Evolutionary conservation across 345 rosid genomes (phyloP), one percentile per base, ranked within the genome.

Genomic region (Eucalyptus fibrosa): DNA sequence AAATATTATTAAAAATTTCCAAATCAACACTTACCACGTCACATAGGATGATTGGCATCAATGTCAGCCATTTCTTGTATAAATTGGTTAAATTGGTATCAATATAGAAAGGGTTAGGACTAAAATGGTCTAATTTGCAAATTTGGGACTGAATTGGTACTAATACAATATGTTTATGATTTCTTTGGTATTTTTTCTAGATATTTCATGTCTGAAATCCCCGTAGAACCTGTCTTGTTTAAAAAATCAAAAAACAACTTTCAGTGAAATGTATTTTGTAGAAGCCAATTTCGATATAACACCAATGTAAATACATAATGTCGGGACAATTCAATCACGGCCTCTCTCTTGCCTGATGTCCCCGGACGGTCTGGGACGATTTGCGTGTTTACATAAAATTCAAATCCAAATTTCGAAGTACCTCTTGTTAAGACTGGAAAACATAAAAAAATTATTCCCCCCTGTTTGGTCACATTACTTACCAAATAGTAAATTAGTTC

Each of bases 1-100:
- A 53, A 19, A 53, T 3, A 53, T 19, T 53, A 53, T 53, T 53
- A 53, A 53, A 53, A 53, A 8, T 8, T 51, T 53, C 26, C 26
- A 53, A 19, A 53, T 53, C 11, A 53, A 8, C 0, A 2, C 26
- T 1, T 19, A 2, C 26, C 59, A 53, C 0, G 2, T 4, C 26
- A 53, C 11, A 0, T 53, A 53, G 11, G 26, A 53, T 53, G 59
- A 53, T 53, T 53, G 26, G 26, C 26, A 53, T 53, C 26, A 53
- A 8, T 1, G 11, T 21, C 1, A 21, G 26, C 59, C 5, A 53
- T 53, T 53, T 53, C 2, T 9, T 0, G 2, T 53, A 53, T 53
- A 21, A 53, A 53, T 53, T 53, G 59, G 11, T 53, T 10, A 53
- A 53, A 8, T 53, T 21, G 59, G 11, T 53, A 53, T 53, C 59